Conservation (phyloP, 352 stramenopile genomes). For the Phytophthora cactorum region DNA sequence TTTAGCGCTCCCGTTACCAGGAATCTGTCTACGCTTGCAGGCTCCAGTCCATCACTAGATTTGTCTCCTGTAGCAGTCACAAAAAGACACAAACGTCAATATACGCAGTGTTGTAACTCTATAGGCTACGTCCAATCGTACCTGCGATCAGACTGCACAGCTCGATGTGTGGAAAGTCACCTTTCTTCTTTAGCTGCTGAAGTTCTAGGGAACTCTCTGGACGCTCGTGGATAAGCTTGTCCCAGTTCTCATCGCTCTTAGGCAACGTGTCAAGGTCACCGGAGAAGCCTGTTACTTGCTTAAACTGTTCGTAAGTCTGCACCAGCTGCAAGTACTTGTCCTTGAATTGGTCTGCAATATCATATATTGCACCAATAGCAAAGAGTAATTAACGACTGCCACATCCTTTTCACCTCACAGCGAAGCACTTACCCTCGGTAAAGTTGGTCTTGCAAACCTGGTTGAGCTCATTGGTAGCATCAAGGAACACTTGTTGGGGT, state of each 20-base stretch:
- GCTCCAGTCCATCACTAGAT: slow-evolving; percentile 1
- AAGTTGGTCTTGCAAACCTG: slow-evolving; percentile 25
- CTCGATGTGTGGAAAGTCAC: slow-evolving; percentile 28
- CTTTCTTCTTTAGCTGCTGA: slow-evolving; percentile 16
- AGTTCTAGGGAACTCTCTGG: slow-evolving; percentile 23
- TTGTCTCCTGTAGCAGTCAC: slow-evolving; percentile 25
- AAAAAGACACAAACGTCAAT: neutral
- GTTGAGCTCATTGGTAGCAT: slow-evolving; percentile 34
- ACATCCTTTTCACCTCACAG: neutral
- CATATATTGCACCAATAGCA: neutral
- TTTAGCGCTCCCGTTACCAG: slow-evolving; percentile 18
- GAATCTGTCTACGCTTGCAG: slow-evolving; percentile 26
- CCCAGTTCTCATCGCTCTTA: slow-evolving; percentile 24
- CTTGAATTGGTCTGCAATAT: slow-evolving; percentile 37
- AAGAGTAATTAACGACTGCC: neutral
- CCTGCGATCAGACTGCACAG: slow-evolving; percentile 35
- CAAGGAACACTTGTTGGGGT: slow-evolving; percentile 19
- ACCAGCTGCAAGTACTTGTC: slow-evolving; percentile 36
- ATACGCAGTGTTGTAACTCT: neutral
- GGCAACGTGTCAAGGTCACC: slow-evolving; percentile 11
- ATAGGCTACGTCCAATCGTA: slow-evolving; percentile 4
- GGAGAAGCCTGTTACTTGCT: slow-evolving; percentile 22
- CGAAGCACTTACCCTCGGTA: slow-evolving; percentile 8
- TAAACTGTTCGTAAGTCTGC: slow-evolving; percentile 34
- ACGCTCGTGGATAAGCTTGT: slow-evolving; percentile 26